Conservation (phyloP, 1,284 basidiomycete genomes). For the Ustilago bromivora region DNA sequence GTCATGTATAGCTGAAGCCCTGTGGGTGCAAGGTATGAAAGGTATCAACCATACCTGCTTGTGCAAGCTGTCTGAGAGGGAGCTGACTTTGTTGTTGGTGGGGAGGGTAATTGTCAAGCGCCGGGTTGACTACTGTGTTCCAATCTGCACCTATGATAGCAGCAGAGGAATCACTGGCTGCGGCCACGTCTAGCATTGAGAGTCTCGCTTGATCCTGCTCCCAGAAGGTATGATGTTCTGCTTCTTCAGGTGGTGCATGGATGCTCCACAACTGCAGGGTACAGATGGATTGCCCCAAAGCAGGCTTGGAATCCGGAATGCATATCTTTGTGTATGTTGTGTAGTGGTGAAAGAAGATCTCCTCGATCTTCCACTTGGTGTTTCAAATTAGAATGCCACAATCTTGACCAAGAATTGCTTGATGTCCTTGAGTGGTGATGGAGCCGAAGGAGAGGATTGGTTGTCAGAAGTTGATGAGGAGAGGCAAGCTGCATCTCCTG, state of each 20-base stretch:
- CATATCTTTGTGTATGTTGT: not conserved
- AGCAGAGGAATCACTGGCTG: too few species aligned
- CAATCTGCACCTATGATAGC: not conserved
- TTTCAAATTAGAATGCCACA: not conserved
- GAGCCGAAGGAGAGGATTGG: not conserved
- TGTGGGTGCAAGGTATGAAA: too few species aligned
- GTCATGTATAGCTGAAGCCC: too few species aligned
- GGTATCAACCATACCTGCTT: too few species aligned
- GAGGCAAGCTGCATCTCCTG: slow-evolving; percentile 1
- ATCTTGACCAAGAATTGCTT: not conserved
- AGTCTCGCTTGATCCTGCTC: not conserved
- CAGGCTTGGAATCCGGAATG: not conserved
- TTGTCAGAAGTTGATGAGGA: not conserved
- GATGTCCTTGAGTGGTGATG: not conserved
- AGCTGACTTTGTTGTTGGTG: too few species aligned
- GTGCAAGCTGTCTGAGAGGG: too few species aligned
- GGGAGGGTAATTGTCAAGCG: too few species aligned
- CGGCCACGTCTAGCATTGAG: not conserved
- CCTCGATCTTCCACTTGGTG: not conserved
- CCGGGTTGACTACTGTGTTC: too few species aligned
- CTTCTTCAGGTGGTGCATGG: not conserved
- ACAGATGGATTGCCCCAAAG: not conserved
- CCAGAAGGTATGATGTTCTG: not conserved
- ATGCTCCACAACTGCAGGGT: not conserved
- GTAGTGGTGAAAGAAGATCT: not conserved